These are phyloP conservation scores for Xanthoceras sorbifolium DNA, from an alignment of 345 rosid species.

Conservation along the genomic window DNA sequence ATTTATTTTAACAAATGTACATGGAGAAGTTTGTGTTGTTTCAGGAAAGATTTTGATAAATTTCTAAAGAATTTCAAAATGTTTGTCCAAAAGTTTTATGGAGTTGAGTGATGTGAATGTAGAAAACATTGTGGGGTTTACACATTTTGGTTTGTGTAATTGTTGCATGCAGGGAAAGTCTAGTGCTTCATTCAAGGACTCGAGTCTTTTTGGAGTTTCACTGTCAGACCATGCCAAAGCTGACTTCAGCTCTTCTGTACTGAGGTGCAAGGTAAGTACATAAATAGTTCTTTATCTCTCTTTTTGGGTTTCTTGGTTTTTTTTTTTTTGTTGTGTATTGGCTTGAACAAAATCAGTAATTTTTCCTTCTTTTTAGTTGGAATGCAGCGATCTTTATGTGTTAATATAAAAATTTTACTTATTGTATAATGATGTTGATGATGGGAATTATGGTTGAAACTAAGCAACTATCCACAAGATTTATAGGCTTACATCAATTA, in stretches of 20 bases:
- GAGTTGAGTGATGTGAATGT: not conserved
- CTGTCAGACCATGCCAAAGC: slow-evolving; percentile 56
- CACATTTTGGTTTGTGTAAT: not conserved
- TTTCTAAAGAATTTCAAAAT: too few relatives aligned
- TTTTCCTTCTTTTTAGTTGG: not conserved
- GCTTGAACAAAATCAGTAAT: not conserved
- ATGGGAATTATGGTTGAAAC: not conserved
- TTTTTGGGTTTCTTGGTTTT: not conserved
- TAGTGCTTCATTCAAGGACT: slow-evolving; percentile 63
- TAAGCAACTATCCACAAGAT: too few relatives aligned
- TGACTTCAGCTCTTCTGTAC: slow-evolving; percentile 52
- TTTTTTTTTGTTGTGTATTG: not conserved
- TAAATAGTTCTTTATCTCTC: not conserved
- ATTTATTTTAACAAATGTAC: too few relatives aligned
- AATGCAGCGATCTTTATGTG: not conserved
- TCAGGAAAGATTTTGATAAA: too few relatives aligned
- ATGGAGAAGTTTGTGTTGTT: too few relatives aligned
- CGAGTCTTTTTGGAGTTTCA: slow-evolving; percentile 75
- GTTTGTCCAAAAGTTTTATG: not conserved
- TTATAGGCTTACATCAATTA: too few relatives aligned
- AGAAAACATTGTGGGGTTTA: slow-evolving; percentile 6
- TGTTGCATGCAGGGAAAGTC: slow-evolving; percentile 54
- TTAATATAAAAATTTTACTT: not conserved
- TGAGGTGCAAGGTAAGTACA: slow-evolving; percentile 60
- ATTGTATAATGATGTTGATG: not conserved